Evolutionary conservation across 768 basidiomycete genomes (phyloP).

Genomic region (Postia placenta): DNA sequence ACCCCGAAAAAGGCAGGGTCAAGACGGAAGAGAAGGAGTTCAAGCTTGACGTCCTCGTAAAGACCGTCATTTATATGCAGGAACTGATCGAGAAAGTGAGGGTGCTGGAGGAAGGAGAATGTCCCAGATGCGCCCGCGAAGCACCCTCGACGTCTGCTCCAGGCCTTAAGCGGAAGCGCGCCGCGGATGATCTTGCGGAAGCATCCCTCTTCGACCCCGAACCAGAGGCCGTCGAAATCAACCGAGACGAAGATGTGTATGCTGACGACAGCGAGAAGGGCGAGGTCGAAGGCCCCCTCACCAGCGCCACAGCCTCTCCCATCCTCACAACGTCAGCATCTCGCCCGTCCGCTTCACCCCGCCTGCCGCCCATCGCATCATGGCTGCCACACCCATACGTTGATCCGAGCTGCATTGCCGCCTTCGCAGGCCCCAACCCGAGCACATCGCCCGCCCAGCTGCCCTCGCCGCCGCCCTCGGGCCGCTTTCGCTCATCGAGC

Average conservation of each 20-base stretch:
- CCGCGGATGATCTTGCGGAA: background rate
- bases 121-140: constrained; percentile 9
- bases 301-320: constrained; percentile 1
- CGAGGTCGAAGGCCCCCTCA: constrained; percentile 9
- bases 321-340: background rate
- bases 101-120: constrained; percentile 25
- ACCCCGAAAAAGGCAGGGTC: constrained; percentile 23
- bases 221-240: background rate
- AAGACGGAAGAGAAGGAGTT: constrained; percentile 77
- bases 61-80: constrained; percentile 75
- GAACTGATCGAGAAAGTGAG: constrained; percentile 55
- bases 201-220: background rate
- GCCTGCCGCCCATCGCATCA: constrained; percentile 62
- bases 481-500: constrained; percentile 21
- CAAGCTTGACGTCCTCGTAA: constrained; percentile 84
- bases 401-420: constrained; percentile 20
- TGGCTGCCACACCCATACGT: constrained; percentile 45
- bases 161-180: constrained; percentile 19
- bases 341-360: constrained; percentile 23
- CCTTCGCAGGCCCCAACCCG: constrained; percentile 5
- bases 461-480: constrained; percentile 31
- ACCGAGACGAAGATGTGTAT: constrained; percentile 2
- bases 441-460: constrained; percentile 18
- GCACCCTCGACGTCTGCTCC: background rate
- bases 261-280: constrained; percentile 15